Evolutionary conservation across 306 rosid species (phyloP), one percentile per base, ranked within the genome.

Genomic region (Ormosia emarginata): DNA sequence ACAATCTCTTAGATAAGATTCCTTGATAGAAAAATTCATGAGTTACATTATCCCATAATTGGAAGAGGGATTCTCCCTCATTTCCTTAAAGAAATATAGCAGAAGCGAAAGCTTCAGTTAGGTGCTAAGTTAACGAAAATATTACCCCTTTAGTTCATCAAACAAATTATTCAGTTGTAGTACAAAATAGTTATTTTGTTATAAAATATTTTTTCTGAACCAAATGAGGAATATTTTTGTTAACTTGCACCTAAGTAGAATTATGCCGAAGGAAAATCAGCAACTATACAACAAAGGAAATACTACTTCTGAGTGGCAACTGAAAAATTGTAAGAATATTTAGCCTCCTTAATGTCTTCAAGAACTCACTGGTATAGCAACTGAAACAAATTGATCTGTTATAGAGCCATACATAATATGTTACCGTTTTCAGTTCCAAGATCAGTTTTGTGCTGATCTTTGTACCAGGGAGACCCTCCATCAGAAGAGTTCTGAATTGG

Each of bases 401-500:
- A 87, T 24, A 80, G 85, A 67, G 90, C 97, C 87, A 77, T 89
- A 78, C 94, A 94, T 75, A 87, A 81, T 29, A 86, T 52, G 79
- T 64, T 87, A 62, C 62, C 86, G 1, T 88, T 82, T 77, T 91
- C 92, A 39, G 90, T 74, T 68, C 81, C 83, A 10, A 81, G 83
- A 85, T 86, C 87, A 34, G 84, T 46, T 64, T 87, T 86, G 11
- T 79, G 89, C 67, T 86, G 89, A 72, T 88, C 91, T 73, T 87
- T 86, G 81, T 83, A 86, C 90, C 91, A 86, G 47, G 90, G 91
- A 82, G 97, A 91, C 67, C 97, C 95, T 86, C 89, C 94, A 74
- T 92, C 97, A 10, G 96, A 89, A 53, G 87, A 86, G 71, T 91
- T 91, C 75, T 90, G 97, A 29, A 77, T 15, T 13, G 95, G 92